These are phyloP conservation scores for Starmera amethionina DNA, from an alignment of 805 yeast species.

Conservation along the genomic window DNA sequence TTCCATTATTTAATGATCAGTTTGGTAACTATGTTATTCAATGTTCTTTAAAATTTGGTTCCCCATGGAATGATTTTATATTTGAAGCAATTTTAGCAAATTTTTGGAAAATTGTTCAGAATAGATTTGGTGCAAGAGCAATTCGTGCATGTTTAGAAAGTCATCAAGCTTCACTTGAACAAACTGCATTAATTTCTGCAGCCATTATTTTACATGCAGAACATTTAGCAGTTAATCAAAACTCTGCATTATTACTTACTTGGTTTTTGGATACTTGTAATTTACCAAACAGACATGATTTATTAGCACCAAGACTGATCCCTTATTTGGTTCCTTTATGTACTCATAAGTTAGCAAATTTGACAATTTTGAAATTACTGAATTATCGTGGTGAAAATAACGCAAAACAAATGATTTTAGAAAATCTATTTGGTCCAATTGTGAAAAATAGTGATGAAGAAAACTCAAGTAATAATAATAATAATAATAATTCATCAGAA, in stretches of 20 bases:
- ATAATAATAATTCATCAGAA: conserved; percentile 28
- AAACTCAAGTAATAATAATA: conserved; percentile 15
- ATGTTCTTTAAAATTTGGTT: conserved; percentile 82
- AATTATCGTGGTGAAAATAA: conserved; percentile 55
- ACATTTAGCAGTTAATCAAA: conserved; percentile 70
- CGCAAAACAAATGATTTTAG: conserved; percentile 55
- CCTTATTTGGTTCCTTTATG: conserved; percentile 57
- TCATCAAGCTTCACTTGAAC: conserved; percentile 55
- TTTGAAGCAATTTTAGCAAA: conserved; percentile 73
- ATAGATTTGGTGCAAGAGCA: conserved; percentile 92
- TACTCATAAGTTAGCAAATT: conserved; percentile 75
- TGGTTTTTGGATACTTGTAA: conserved; percentile 90
- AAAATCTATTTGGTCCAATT: conserved; percentile 52
- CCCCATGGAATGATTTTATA: conserved; percentile 84
- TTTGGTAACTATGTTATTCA: conserved; percentile 96
- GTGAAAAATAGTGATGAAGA: background rate
- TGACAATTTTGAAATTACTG: conserved; percentile 71
- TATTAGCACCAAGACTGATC: conserved; percentile 52
- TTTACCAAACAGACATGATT: conserved; percentile 51
- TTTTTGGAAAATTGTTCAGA: conserved; percentile 73
- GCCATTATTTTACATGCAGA: conserved; percentile 72
- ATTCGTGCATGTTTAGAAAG: conserved; percentile 88
- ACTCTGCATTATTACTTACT: conserved; percentile 82
- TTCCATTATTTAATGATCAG: conserved; percentile 84
- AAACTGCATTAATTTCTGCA: conserved; percentile 62